Evolutionary conservation across 805 yeast genomes (phyloP).

Genomic region (Kurtzmaniella fragi): DNA sequence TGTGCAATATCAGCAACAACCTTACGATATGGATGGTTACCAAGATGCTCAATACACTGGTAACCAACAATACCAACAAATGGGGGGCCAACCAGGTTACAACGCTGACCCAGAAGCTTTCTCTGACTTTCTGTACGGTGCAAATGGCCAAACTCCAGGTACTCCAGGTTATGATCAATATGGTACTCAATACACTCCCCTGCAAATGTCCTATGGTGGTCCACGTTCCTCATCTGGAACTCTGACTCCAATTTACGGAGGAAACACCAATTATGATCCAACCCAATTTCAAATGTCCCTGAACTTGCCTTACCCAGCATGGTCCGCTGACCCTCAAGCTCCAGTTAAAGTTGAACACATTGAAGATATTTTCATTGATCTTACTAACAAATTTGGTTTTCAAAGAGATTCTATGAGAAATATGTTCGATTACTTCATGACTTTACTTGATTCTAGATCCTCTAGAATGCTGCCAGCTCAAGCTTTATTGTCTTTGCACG

Average conservation of each 20-base stretch:
- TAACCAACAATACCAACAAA: slow-evolving; percentile 28
- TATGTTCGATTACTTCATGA: slow-evolving; percentile 85
- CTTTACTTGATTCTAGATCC: slow-evolving; percentile 73
- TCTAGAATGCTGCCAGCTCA: slow-evolving; percentile 89
- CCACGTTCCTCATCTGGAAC: slow-evolving; percentile 81
- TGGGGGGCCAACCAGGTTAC: slow-evolving; percentile 32
- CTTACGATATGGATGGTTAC: slow-evolving; percentile 44
- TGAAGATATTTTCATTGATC: slow-evolving; percentile 80
- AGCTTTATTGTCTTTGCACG: slow-evolving; percentile 75
- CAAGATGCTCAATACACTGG: slow-evolving; percentile 30
- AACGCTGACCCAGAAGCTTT: slow-evolving; percentile 57
- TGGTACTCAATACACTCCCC: slow-evolving; percentile 73
- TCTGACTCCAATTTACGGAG: slow-evolving; percentile 88
- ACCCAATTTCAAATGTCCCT: slow-evolving; percentile 60
- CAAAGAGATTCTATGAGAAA: slow-evolving; percentile 93
- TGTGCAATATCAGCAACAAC: slow-evolving; percentile 46
- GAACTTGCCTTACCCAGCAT: slow-evolving; percentile 97
- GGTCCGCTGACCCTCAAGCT: slow-evolving; percentile 94
- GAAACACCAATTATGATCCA: slow-evolving; percentile 53
- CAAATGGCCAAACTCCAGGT: slow-evolving; percentile 41
- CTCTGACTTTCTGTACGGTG: slow-evolving; percentile 63
- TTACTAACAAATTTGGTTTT: slow-evolving; percentile 80
- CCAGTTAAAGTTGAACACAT: slow-evolving; percentile 80
- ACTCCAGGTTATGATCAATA: slow-evolving; percentile 65
- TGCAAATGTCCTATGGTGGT: slow-evolving; percentile 82